Base-by-base conservation (phyloP, 1,284 basidiomycete species). In the Marasmius fiardii region DNA sequence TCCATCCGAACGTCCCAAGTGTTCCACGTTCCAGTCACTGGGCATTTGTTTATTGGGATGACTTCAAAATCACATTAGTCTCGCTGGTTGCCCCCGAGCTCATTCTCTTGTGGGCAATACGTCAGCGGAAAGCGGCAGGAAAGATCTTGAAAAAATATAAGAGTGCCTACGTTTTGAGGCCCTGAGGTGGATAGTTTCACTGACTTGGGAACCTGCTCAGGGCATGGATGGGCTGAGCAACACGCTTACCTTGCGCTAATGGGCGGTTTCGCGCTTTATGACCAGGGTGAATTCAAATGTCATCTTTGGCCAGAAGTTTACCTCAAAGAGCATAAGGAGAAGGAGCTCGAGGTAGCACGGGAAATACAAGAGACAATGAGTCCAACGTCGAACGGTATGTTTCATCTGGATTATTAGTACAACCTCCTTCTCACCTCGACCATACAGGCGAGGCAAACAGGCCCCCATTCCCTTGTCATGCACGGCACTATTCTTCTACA, bases 1-100 rank as follows among this genome's bases (percentile, higher is more conserved):
- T 71, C 6, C 72, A 73, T 53, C 71, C 70, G 0, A 71, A 74
- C 49, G 58, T 74, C 14, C 68, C 71, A 4, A 37, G 43, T 0
- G 52, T 53, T 2, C 23, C 52, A 4, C 35, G 35, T n/a, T 37
- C 35, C 12, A 57, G 54, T 3, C 52, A 45, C 8, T 43, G 20
- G 21, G 43, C 56, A 11, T 14, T 37, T 1, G 24, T 52, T 3
- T 1, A 57, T 1, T 7, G 31, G 3, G 57, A 61, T 4, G 58
- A 63, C 5, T 2, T 63, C 3, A 44, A 53, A 18, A 21, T 67
- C 8, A 65, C 69, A 60, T 2, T 64, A 3, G 44, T 58, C 4
- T 61, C 64, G 1, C 39, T 72, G 6, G 53, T 69, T 33, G 60
- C 62, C 1, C 67, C 67, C 3, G 68, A 65, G 49, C 49, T 67